A percentile compares a stretch with the other conserved stretches of the same genome.
These are phyloP conservation scores for Parasitella parasitica DNA, from an alignment of 371 early-diverging fungal genomes.

Conservation along the genomic window DNA sequence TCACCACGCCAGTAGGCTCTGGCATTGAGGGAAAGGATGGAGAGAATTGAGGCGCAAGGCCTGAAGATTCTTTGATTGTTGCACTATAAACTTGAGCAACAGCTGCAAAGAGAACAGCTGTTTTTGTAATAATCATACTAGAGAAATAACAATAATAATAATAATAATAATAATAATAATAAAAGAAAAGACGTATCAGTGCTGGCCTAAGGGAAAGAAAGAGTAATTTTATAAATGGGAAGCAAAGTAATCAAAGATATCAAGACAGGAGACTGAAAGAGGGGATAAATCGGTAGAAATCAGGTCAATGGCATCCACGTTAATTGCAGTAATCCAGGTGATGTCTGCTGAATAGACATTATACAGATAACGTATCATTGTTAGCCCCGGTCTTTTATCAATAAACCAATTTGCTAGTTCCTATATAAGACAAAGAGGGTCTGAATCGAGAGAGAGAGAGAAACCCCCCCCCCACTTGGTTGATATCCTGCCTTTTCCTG, in stretches of 20 bases:
- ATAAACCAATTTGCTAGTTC: too few relatives aligned
- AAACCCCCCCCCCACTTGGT: too few relatives aligned
- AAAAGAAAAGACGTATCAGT: not conserved
- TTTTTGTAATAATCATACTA: not conserved
- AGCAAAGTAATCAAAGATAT: not conserved
- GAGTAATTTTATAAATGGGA: not conserved
- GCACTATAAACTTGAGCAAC: conserved; percentile 5
- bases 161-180: not conserved
- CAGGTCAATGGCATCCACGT: too few relatives aligned
- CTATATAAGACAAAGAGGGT: too few relatives aligned
- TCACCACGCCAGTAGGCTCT: conserved; percentile 26
- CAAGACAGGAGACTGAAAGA: too few relatives aligned
- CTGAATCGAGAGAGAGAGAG: too few relatives aligned
- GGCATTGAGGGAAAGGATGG: conserved; percentile 36
- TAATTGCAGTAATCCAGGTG: too few relatives aligned
- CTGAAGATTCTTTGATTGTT: not conserved
- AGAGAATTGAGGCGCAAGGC: conserved; percentile 20
- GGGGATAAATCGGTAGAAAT: too few relatives aligned
- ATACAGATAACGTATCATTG: too few relatives aligned
- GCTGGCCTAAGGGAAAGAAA: not conserved
- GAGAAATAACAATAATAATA: not conserved
- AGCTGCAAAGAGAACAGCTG: not conserved
- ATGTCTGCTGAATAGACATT: too few relatives aligned
- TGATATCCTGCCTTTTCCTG: too few relatives aligned
- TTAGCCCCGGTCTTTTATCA: too few relatives aligned